Conservation (phyloP, 2,329 filamentous ascomycete genomes). For the Domatiomyces catenatus region DNA sequence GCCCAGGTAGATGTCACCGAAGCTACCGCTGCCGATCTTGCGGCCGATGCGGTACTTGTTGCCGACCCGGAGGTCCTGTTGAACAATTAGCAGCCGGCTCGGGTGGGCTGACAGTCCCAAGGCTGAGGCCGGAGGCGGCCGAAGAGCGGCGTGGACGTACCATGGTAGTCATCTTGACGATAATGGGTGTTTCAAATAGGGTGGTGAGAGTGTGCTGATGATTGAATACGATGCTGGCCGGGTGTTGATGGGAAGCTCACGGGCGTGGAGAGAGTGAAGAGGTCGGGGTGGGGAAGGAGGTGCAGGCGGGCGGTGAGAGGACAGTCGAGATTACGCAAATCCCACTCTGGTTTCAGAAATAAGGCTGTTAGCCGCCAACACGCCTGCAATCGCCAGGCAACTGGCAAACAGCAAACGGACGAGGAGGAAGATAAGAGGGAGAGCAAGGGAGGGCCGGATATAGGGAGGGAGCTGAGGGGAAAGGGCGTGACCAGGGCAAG, state of each 20-base stretch:
- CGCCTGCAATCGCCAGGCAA: neutral
- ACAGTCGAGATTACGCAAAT: neutral
- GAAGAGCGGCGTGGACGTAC: neutral
- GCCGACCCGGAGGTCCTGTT: slow-evolving; percentile 90
- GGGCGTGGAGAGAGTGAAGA: neutral
- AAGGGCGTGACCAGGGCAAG: neutral
- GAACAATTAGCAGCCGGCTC: neutral
- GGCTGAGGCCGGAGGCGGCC: neutral
- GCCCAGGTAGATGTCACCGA: slow-evolving; percentile 96
- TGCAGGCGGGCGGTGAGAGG: neutral
- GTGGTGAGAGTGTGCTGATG: neutral
- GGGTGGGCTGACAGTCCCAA: neutral
- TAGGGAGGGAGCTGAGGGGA: neutral
- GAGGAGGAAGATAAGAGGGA: neutral
- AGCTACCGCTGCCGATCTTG: slow-evolving; percentile 95
- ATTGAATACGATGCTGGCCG: neutral
- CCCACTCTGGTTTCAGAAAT: neutral
- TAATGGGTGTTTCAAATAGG: neutral
- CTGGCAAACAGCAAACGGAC: neutral
- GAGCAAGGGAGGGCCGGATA: neutral
- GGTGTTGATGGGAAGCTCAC: neutral
- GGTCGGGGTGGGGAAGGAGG: neutral
- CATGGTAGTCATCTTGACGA: neutral
- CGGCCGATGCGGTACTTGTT: slow-evolving; percentile 99
- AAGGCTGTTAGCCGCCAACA: neutral